These are phyloP conservation scores for Karstenula rhodostoma DNA, from an alignment of 2,329 filamentous ascomycete genomes.

Conservation along the genomic window DNA sequence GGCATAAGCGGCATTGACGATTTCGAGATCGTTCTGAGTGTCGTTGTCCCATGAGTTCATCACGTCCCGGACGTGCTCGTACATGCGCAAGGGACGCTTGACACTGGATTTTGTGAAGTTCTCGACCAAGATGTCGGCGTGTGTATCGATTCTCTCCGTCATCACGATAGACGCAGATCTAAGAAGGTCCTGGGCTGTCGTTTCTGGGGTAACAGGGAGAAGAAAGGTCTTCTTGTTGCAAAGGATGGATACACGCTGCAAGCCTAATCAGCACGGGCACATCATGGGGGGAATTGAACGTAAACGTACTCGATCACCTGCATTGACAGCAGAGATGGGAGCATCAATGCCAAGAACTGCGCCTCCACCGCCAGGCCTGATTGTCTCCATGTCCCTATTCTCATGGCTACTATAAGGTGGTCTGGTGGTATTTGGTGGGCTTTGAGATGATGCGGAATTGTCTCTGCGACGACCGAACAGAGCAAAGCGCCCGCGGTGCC, in stretches of 20 bases:
- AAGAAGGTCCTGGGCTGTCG: slow-evolving; percentile 77
- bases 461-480: slow-evolving; percentile 47
- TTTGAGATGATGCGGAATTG: slow-evolving; percentile 33
- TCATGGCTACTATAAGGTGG: slow-evolving; percentile 36
- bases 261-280: slow-evolving; percentile 24
- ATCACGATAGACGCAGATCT: slow-evolving; percentile 70
- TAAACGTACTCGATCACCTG: slow-evolving; percentile 74
- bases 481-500: slow-evolving; percentile 40
- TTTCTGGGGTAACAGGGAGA: slow-evolving; percentile 77
- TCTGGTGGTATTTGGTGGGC: slow-evolving; percentile 24
- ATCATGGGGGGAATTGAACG: neutral
- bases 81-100: slow-evolving; percentile 81
- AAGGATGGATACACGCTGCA: slow-evolving; percentile 74
- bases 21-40: slow-evolving; percentile 74
- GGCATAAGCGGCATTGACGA: slow-evolving; percentile 67
- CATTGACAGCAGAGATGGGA: slow-evolving; percentile 81
- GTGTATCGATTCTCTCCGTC: slow-evolving; percentile 69
- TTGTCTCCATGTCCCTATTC: slow-evolving; percentile 41
- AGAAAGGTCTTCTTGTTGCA: slow-evolving; percentile 74
- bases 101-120: slow-evolving; percentile 78
- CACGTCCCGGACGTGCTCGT: slow-evolving; percentile 85
- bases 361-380: slow-evolving; percentile 56
- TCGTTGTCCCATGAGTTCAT: slow-evolving; percentile 94
- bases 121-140: slow-evolving; percentile 77
- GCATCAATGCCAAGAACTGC: slow-evolving; percentile 71